A percentile compares a stretch with the other conserved stretches of the same genome.
Conservation (phyloP, 169 alveolate species). For the Hepatocystis sp. region DNA sequence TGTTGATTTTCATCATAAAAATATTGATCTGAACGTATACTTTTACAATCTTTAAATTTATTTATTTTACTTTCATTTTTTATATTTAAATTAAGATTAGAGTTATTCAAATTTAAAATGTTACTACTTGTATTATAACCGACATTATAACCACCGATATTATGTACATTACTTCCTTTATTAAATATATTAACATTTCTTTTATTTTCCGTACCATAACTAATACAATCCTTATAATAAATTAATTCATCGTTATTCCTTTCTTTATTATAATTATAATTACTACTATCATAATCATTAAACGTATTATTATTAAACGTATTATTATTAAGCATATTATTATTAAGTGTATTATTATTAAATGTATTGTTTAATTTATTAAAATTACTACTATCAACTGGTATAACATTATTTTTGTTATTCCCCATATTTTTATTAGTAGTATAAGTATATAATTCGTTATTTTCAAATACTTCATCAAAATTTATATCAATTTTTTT, state of each 20-base stretch:
- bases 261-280: conserved; percentile 2
- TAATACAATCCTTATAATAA: no score
- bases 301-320: no score
- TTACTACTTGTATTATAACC: conserved; percentile 5
- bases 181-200: background rate
- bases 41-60: conserved; percentile 80
- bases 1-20: conserved; percentile 78
- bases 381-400: background rate
- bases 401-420: background rate
- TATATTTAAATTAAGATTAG: conserved; percentile 11
- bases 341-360: no score
- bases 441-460: conserved; percentile 5
- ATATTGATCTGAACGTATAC: conserved; percentile 83
- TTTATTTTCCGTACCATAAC: background rate
- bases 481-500: conserved; percentile 71
- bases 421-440: background rate
- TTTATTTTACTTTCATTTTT: conserved; percentile 72
- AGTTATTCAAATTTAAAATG: no score
- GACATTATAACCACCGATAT: no score
- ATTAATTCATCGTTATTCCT: conserved; percentile 1
- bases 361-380: conserved; percentile 21
- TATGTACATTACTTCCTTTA: background rate
- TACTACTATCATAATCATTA: no score
- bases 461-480: conserved; percentile 44
- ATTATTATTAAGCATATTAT: no score